Percentiles rank a stretch among this genome's conserved stretches.
These are phyloP conservation scores for Colletotrichum tofieldiae DNA, from an alignment of 2,329 filamentous ascomycete genomes.

Conservation along the genomic window DNA sequence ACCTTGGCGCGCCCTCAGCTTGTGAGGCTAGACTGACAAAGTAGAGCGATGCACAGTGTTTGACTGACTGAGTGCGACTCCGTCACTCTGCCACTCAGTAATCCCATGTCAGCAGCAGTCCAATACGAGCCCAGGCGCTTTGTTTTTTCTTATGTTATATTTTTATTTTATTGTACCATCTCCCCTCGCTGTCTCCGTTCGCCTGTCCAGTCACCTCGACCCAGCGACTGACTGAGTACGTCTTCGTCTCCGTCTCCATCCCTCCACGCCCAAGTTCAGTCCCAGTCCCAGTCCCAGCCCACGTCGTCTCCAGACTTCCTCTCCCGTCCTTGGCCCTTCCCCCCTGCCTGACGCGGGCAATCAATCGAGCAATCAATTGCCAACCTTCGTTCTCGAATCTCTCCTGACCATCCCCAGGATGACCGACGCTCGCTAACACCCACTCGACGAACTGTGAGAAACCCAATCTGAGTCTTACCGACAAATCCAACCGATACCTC, in stretches of 20 bases:
- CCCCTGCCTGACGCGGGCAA: constrained; percentile 15
- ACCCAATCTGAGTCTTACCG: not conserved
- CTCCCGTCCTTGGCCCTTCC: not conserved
- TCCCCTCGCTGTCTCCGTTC: not conserved
- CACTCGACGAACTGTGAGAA: not conserved
- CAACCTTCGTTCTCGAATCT: constrained; percentile 3
- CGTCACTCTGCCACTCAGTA: constrained; percentile 15
- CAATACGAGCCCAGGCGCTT: constrained; percentile 7
- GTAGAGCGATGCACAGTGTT: constrained; percentile 1
- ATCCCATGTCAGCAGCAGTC: not conserved
- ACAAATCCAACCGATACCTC: constrained; percentile 1
- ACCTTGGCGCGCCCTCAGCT: not conserved
- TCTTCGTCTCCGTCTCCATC: constrained; percentile 9
- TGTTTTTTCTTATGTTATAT: not conserved
- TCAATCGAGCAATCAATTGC: constrained; percentile 26
- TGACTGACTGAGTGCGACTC: not conserved
- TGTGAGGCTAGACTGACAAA: not conserved
- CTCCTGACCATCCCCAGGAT: constrained; percentile 34
- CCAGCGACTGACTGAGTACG: not conserved
- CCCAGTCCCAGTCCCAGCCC: not conserved
- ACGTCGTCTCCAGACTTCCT: constrained; percentile 15
- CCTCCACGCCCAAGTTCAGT: not conserved
- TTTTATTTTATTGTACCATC: not conserved
- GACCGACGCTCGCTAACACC: constrained; percentile 39
- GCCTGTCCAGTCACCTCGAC: constrained; percentile 4